phyloP scores from a whole-genome alignment of 768 basidiomycete genomes.

The Trichaptum fuscoviolaceum region DNA sequence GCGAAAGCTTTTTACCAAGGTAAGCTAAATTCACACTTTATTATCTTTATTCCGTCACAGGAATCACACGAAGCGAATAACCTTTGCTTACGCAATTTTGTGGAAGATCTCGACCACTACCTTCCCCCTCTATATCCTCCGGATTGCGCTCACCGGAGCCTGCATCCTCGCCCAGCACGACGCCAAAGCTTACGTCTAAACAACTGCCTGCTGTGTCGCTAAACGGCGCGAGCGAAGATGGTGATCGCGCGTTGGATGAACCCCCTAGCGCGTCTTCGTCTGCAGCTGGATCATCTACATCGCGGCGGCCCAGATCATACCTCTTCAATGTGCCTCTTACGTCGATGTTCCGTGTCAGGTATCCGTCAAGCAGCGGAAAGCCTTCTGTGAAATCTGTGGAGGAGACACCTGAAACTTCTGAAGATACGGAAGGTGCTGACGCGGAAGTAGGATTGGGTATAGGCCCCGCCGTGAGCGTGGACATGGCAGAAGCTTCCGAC shows the following conservation, averaged over 20 bases:
- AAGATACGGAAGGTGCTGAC: slow-evolving; percentile 18
- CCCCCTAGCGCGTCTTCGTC: not conserved
- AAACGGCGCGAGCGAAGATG: not conserved
- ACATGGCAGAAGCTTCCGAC: not conserved
- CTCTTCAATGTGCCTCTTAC: slow-evolving; percentile 15
- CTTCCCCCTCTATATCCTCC: not conserved
- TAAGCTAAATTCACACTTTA: slow-evolving; percentile 27
- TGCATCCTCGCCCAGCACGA: not conserved
- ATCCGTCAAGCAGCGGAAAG: slow-evolving; percentile 40
- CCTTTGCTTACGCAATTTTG: not conserved
- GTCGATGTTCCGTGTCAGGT: slow-evolving; percentile 40
- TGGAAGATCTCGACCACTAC: not conserved
- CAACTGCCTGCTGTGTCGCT: not conserved
- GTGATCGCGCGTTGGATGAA: not conserved
- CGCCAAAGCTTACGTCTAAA: not conserved
- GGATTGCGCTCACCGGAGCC: not conserved
- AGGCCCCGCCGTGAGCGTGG: not conserved
- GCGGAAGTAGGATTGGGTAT: not conserved
- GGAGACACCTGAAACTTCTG: slow-evolving; percentile 17
- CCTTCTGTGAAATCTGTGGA: slow-evolving; percentile 19
- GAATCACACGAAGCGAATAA: not conserved
- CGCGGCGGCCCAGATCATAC: slow-evolving; percentile 3
- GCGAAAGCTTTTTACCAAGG: slow-evolving; percentile 46
- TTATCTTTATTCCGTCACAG: not conserved
- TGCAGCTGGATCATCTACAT: not conserved